Evolutionary conservation across 2,329 filamentous ascomycete genomes (phyloP), one percentile per base, ranked within the genome.

Genomic region (Talaromyces sp.): DNA sequence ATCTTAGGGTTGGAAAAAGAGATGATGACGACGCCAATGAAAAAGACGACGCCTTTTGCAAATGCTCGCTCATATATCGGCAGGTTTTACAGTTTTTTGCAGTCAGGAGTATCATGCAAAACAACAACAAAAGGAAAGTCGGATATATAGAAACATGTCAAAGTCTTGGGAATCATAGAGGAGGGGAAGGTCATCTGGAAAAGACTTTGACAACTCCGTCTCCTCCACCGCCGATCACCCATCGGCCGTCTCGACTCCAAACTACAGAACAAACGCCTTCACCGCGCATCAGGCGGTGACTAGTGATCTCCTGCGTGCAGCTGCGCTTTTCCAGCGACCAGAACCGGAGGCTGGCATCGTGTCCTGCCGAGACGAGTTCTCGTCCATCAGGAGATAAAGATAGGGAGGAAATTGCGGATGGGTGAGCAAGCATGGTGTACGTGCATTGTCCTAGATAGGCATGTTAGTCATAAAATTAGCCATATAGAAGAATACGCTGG

Each of bases 391-490:
- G 95, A 68, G 92, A 96, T 23, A 99, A 85, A 0, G 92, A 96
- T 5, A 99, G 84, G 30, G 91, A 89, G 1, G 95, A 96, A 67
- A 99, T 97, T 61, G 95, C 89, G 3, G 93, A 90, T 0, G 95
- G 92, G 70, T 99, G 95, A 5, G 95, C 95, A 63, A 98, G 87
- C 95, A 99, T 99, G 71, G 90, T 96, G 78, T 99, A 99, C 66
- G 95, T 98, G 79, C 93, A 97, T 92, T 99, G 95, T 61, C 95
- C 95, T 98, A 67, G 12, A 59, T 12, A 23, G 14, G n/a, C 8
- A 40, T 34, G 30, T 51, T 23, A 56, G 30, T 34, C 44, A 27
- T 14, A 2, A 27, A 27, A 47, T 18, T 5, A 5, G 9, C 42
- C 28, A 34, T 52, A n/a, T n/a, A 27, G 54, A 54, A 52, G 23